Percentiles rank a stretch among this genome's conserved stretches.
phyloP scores from a whole-genome alignment of 495 filamentous ascomycete genomes.

The Filosporella fistucella region DNA sequence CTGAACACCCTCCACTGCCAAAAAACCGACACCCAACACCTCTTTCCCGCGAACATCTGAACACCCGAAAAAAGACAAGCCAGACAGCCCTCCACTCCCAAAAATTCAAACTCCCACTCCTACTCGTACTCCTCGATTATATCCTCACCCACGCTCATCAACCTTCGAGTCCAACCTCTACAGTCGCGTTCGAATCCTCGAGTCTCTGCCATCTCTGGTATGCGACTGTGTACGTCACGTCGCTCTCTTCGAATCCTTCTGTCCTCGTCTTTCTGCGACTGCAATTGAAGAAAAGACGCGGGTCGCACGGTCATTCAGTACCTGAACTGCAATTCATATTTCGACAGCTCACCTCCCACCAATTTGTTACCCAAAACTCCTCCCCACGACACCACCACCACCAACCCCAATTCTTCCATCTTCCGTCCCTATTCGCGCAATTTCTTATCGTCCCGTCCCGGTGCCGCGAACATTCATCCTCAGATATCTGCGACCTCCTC shows the following conservation, averaged over 20 bases:
- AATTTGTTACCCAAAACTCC: too few relatives aligned
- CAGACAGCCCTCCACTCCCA: too few relatives aligned
- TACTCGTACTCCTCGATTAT: conserved; percentile 6
- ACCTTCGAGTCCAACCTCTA: neutral
- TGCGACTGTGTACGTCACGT: neutral
- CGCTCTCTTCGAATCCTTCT: neutral
- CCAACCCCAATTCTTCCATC: neutral
- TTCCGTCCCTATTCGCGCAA: neutral
- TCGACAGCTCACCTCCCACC: conserved; percentile 18
- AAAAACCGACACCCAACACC: neutral
- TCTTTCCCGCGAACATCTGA: neutral
- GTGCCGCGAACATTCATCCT: neutral
- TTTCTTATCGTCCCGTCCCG: conserved; percentile 6
- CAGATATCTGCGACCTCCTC: conserved; percentile 3
- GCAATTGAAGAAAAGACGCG: conserved; percentile 2
- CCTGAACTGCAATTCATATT: conserved; percentile 12
- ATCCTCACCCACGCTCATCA: conserved; percentile 7
- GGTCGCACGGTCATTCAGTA: conserved; percentile 19
- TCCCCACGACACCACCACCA: too few relatives aligned
- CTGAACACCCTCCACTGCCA: neutral
- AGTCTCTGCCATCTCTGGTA: neutral
- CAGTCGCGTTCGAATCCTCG: neutral
- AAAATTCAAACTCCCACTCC: neutral
- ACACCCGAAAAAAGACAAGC: too few relatives aligned
- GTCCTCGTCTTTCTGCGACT: neutral